Evolutionary conservation across 2,329 filamentous ascomycete genomes (phyloP).

Genomic region (Nannizziopsis barbatae): DNA sequence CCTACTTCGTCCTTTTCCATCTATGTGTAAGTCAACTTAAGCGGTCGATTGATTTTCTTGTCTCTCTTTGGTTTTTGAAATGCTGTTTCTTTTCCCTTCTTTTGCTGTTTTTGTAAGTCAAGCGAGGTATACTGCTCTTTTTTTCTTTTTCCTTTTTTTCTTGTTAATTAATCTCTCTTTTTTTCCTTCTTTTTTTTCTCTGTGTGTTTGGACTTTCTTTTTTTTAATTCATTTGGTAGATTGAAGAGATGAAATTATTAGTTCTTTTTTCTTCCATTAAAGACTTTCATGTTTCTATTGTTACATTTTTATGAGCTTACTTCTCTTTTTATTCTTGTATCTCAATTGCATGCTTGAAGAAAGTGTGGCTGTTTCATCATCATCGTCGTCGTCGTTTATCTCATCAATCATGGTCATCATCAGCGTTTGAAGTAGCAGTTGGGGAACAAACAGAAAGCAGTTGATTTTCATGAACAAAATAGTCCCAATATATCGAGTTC

Average conservation of each 20-base stretch:
- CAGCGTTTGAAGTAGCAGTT: no score
- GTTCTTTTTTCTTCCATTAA: neutral
- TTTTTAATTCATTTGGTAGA: slow-evolving; percentile 1
- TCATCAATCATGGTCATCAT: no score
- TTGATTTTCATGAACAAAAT: no score
- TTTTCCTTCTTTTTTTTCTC: neutral
- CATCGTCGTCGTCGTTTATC: no score
- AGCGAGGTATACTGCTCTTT: neutral
- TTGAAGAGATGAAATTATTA: neutral
- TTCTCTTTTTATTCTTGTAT: neutral
- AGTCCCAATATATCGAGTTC: no score
- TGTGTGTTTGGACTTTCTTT: neutral
- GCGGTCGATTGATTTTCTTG: no score
- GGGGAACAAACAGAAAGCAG: no score
- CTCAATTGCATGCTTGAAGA: slow-evolving; percentile 1
- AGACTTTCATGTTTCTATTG: neutral
- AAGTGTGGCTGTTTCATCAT: no score
- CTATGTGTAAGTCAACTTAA: no score
- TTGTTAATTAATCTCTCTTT: neutral
- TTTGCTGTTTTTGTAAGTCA: neutral
- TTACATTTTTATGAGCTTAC: neutral
- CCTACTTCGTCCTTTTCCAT: neutral
- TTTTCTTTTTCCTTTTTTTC: neutral
- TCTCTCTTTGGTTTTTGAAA: no score
- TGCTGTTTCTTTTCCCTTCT: neutral